phyloP scores from a whole-genome alignment of 768 basidiomycete genomes.

The Rhodotorula sphaerocarpa region DNA sequence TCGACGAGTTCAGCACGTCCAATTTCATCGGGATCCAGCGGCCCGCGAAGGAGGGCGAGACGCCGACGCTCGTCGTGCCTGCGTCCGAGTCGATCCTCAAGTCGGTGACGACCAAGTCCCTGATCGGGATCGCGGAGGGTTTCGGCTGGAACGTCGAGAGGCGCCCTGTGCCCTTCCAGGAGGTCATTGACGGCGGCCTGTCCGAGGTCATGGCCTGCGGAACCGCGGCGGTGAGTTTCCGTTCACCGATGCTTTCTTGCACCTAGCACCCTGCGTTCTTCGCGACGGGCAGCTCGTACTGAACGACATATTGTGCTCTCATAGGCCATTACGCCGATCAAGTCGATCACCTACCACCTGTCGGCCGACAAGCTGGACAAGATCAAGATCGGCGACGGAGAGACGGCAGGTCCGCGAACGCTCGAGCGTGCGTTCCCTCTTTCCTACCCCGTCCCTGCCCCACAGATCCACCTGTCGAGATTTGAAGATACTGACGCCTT shows the following conservation, averaged over 20 bases:
- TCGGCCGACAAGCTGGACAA: constrained; percentile 20
- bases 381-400: constrained; percentile 37
- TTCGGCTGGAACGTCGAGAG: constrained; percentile 37
- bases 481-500: background rate
- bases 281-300: too few species aligned
- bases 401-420: constrained; percentile 35
- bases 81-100: constrained; percentile 35
- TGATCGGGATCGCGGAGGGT: constrained; percentile 33
- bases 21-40: constrained; percentile 37
- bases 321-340: constrained; percentile 38
- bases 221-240: constrained; percentile 35
- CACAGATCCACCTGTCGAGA: too few species aligned
- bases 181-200: constrained; percentile 36
- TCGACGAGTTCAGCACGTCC: constrained; percentile 40
- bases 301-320: background rate
- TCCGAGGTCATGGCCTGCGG: constrained; percentile 38
- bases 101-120: constrained; percentile 36
- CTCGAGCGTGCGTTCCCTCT: constrained; percentile 20
- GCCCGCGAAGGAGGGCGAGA: background rate
- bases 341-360: constrained; percentile 36
- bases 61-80: constrained; percentile 36
- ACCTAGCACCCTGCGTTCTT: too few species aligned
- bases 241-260: too few species aligned
- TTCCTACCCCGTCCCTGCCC: background rate
- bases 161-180: constrained; percentile 33